Evolutionary conservation across 2,329 filamentous ascomycete species (phyloP).

Genomic region (Hypoxylon sp.): DNA sequence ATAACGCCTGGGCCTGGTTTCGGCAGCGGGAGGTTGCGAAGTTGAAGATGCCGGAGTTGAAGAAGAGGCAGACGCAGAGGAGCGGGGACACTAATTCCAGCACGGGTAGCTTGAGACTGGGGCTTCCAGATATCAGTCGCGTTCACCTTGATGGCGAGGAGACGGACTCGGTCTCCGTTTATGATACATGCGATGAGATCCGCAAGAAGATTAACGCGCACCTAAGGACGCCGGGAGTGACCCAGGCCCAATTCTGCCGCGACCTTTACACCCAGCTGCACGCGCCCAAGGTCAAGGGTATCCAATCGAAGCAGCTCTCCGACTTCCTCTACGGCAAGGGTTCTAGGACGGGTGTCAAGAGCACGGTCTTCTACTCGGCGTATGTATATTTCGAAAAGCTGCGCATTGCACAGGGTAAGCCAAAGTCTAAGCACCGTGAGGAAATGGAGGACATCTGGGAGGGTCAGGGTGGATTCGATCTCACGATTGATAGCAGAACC

Average conservation of each 20-base stretch:
- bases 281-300: conserved; percentile 52
- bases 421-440: conserved; percentile 64
- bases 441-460: conserved; percentile 61
- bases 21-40: conserved; percentile 39
- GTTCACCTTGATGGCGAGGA: conserved; percentile 62
- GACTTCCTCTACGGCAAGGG: conserved; percentile 66
- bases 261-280: conserved; percentile 57
- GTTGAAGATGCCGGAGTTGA: conserved; percentile 45
- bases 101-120: background rate
- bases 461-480: conserved; percentile 25
- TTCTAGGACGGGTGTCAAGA: conserved; percentile 61
- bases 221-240: conserved; percentile 61
- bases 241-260: conserved; percentile 63
- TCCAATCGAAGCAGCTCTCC: conserved; percentile 60
- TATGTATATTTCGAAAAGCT: conserved; percentile 74
- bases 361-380: conserved; percentile 64
- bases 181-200: conserved; percentile 70
- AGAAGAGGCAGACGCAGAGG: conserved; percentile 36
- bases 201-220: conserved; percentile 68
- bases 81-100: conserved; percentile 3
- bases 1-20: conserved; percentile 40
- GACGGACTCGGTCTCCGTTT: conserved; percentile 61
- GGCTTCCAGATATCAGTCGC: conserved; percentile 55
- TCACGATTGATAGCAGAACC: conserved; percentile 15
- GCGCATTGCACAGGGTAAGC: conserved; percentile 64